Evolutionary conservation across 805 yeast species (phyloP), one percentile per base, ranked within the genome.

Genomic region (Zygotorulaspora chibaensis): DNA sequence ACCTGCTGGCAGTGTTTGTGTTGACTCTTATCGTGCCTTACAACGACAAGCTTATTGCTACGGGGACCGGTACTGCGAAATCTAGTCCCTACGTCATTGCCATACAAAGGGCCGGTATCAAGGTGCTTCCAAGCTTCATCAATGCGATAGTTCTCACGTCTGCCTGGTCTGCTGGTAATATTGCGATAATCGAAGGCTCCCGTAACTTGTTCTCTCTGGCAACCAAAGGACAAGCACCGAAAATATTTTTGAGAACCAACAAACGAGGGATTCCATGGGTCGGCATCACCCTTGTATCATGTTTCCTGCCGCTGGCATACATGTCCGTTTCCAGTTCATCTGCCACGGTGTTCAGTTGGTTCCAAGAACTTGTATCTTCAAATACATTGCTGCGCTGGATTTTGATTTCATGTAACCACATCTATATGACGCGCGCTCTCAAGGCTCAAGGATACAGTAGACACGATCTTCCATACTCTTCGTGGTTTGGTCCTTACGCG

Each of bases 71-170:
- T 1, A 70, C 71, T 35, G 88, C 89, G 2, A 74, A 82, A 35
- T 88, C 91, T 17, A 83, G 91, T 16, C 95, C 95, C 31, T 86
- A 85, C 57, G 90, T 85, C 42, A 81, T 85, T 58, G 95, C 95
- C 40, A 81, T 87, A 48, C 59, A 67, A 42, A 75, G 71, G 55
- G 81, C 82, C 58, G 75, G 75, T 51, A 85, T 86, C 51, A 57
- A 61, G 9, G 89, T 79, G 0, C 69, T 87, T 51, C 88, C 88
- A 31, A 83, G 82, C 54, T 74, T 88, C 40, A 71, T 87, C 57
- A 88, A 87, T 63, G 90, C 83, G 2, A 80, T 85, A 62, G 83
- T 87, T 54, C 66, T 87, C 58, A 66, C 85, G 31, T 83, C 85
- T 52, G 88, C 86, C 48, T 77, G 85, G 59, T 83, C 90, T 9